Conservation (phyloP, 2,329 filamentous ascomycete species). For the Calonectria pseudoreteaudii region DNA sequence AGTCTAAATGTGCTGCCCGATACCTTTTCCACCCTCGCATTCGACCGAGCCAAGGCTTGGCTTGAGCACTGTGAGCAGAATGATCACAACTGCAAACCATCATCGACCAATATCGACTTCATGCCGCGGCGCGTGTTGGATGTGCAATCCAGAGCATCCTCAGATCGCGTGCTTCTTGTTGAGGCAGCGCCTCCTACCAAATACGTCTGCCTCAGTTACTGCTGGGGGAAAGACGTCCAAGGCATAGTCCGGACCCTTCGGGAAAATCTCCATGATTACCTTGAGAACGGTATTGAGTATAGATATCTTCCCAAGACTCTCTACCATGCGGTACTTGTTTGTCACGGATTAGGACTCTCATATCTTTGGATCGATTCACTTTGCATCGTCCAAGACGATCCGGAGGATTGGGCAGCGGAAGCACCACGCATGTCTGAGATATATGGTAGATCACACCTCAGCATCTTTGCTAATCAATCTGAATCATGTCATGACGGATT, state of each 20-base stretch:
- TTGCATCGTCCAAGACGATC: constrained; percentile 12
- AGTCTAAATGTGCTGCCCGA: neutral
- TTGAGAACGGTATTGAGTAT: neutral
- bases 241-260: neutral
- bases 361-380: constrained; percentile 14
- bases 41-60: neutral
- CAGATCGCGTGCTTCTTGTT: neutral
- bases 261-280: neutral
- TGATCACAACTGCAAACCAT: neutral
- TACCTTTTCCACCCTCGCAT: neutral
- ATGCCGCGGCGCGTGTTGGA: constrained; percentile 1
- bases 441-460: constrained; percentile 3
- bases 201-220: constrained; percentile 12
- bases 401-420: neutral
- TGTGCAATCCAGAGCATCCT: neutral
- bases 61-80: neutral
- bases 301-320: neutral
- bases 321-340: neutral
- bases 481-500: neutral
- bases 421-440: constrained; percentile 4
- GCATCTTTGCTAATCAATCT: neutral
- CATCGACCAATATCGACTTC: neutral
- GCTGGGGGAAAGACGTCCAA: neutral
- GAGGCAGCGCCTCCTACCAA: neutral
- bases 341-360: neutral